A percentile compares a stretch with the other conserved stretches of the same genome.
Evolutionary conservation across 169 alveolate genomes (phyloP).

Genomic region (Plasmodium gaboni): DNA sequence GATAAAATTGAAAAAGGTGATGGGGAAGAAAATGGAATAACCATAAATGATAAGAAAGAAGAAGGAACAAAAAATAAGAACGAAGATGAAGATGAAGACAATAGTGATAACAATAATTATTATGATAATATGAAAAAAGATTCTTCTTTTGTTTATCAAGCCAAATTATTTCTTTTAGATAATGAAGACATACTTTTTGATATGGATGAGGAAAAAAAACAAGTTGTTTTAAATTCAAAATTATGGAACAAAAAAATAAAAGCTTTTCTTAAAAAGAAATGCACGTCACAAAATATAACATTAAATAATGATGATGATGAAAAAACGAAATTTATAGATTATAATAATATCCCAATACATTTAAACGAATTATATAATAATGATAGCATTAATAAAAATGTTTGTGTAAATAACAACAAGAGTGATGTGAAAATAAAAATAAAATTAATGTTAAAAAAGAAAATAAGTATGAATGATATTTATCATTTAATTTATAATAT

Average conservation of each 20-base stretch:
- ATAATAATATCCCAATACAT: conserved; percentile 20
- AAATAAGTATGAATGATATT: conserved; percentile 24
- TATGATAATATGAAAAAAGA: not conserved
- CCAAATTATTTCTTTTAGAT: conserved; percentile 14
- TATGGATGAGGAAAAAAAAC: conserved; percentile 19
- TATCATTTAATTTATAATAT: conserved; percentile 39
- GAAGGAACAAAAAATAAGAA: not conserved
- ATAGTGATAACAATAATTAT: not conserved
- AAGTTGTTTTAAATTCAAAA: conserved; percentile 39
- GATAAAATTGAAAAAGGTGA: not conserved
- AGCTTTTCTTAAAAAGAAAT: conserved; percentile 21
- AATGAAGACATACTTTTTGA: conserved; percentile 30
- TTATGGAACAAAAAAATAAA: conserved; percentile 65
- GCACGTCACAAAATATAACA: not conserved
- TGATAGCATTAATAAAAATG: not conserved
- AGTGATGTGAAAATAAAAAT: not conserved
- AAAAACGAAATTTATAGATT: conserved; percentile 2
- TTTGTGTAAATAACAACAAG: not conserved
- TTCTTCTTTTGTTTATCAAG: not conserved
- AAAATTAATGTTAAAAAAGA: conserved; percentile 29
- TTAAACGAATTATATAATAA: conserved; percentile 27
- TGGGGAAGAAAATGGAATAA: not conserved
- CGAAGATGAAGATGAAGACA: conserved; percentile 25
- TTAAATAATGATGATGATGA: conserved; percentile 1
- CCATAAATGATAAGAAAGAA: not conserved